A percentile compares a stretch with the other conserved stretches of the same genome.
Conservation (phyloP, 495 filamentous ascomycete species). For the Podospora bellae-mahoneyi region DNA sequence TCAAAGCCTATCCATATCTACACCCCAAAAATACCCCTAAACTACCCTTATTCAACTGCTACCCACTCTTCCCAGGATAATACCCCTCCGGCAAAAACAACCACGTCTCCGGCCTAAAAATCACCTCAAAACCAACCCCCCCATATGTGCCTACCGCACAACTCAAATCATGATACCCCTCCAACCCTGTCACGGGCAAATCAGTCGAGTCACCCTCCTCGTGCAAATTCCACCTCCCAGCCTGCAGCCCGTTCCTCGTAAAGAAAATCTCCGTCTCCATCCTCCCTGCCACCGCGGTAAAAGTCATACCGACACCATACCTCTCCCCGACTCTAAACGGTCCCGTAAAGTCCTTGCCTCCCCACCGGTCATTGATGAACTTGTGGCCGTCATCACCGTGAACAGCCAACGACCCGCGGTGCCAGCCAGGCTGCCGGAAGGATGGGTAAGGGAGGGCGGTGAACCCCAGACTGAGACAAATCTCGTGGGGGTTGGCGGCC, state of each 20-base stretch:
- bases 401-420: slow-evolving; percentile 77
- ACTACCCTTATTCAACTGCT: background rate
- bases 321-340: slow-evolving; percentile 48
- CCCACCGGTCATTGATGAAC: slow-evolving; percentile 83
- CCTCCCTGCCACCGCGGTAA: slow-evolving; percentile 40
- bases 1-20: background rate
- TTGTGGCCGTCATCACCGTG: slow-evolving; percentile 87
- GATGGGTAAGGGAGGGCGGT: slow-evolving; percentile 76
- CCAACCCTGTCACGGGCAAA: slow-evolving; percentile 66
- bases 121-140: slow-evolving; percentile 65
- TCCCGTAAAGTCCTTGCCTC: slow-evolving; percentile 67
- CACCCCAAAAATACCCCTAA: background rate
- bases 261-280: slow-evolving; percentile 69
- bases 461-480: slow-evolving; percentile 73
- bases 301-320: slow-evolving; percentile 63
- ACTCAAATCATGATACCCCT: slow-evolving; percentile 77
- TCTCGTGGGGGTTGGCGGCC: slow-evolving; percentile 43
- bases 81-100: slow-evolving; percentile 25
- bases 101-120: slow-evolving; percentile 56
- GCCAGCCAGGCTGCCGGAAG: slow-evolving; percentile 89
- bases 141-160: slow-evolving; percentile 76
- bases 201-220: slow-evolving; percentile 73
- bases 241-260: slow-evolving; percentile 63
- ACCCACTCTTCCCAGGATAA: background rate
- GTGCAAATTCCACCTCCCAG: slow-evolving; percentile 75